Conservation (phyloP, 805 yeast genomes). For the Nakazawaea sp. region DNA sequence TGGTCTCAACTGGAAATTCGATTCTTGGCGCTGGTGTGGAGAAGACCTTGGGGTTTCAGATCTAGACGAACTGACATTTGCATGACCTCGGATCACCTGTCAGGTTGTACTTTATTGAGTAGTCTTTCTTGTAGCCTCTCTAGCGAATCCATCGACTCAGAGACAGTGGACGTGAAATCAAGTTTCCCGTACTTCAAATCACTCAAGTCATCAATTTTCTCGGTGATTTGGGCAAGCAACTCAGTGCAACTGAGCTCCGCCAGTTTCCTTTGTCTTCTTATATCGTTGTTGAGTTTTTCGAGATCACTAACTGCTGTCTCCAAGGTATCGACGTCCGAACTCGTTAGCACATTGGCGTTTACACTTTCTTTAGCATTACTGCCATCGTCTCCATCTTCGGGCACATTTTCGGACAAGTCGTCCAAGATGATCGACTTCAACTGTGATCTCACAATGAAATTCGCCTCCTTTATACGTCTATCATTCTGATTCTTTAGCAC, state of each 20-base stretch:
- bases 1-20: constrained; percentile 81
- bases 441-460: background rate
- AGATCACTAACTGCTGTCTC: constrained; percentile 17
- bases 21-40: constrained; percentile 69
- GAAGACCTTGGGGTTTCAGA: constrained; percentile 16
- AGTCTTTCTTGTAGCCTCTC: constrained; percentile 15
- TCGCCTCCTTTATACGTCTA: constrained; percentile 4
- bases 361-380: background rate
- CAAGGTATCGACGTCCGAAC: constrained; percentile 8
- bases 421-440: background rate
- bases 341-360: background rate
- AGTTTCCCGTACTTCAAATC: constrained; percentile 22
- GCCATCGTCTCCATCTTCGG: too few relatives aligned
- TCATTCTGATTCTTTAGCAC: constrained; percentile 4
- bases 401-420: background rate
- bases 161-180: constrained; percentile 15
- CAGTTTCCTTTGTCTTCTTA: constrained; percentile 19
- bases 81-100: background rate
- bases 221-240: constrained; percentile 15
- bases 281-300: constrained; percentile 18
- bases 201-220: constrained; percentile 19
- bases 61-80: background rate
- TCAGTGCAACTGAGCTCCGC: constrained; percentile 15
- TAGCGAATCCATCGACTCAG: constrained; percentile 14
- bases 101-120: constrained; percentile 1